Percentiles rank a stretch among this genome's conserved stretches.
These are phyloP conservation scores for Taphrina betulina DNA, from an alignment of 1,139 yeast species.

Conservation along the genomic window DNA sequence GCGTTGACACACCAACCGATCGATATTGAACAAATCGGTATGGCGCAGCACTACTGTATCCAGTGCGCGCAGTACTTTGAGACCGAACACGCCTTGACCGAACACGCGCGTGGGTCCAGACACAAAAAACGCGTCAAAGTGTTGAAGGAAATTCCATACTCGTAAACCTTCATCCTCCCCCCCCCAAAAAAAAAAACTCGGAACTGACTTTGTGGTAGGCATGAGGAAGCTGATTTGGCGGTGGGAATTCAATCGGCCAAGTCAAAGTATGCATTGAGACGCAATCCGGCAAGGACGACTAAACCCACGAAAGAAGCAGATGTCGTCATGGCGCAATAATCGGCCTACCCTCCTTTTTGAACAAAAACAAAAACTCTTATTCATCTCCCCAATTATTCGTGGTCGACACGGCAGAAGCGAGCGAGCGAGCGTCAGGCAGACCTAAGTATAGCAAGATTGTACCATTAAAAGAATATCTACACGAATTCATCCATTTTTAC, in stretches of 20 bases:
- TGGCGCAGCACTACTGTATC: constrained; percentile 91
- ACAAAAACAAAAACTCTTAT: too few species aligned
- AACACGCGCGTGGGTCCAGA: constrained; percentile 39
- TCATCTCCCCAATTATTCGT: too few species aligned
- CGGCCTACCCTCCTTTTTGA: too few species aligned
- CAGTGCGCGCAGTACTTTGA: constrained; percentile 93
- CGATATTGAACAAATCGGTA: constrained; percentile 87
- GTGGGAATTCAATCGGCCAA: constrained; percentile 22
- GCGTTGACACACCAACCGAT: constrained; percentile 73
- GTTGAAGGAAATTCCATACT: constrained; percentile 74
- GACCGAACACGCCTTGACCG: constrained; percentile 70
- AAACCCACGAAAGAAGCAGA: constrained; percentile 2
- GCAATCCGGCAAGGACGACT: background rate
- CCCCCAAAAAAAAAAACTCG: background rate
- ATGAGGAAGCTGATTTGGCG: constrained; percentile 29
- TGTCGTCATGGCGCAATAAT: constrained; percentile 17
- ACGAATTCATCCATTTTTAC: too few species aligned
- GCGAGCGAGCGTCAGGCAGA: too few species aligned
- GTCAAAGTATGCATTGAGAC: constrained; percentile 5
- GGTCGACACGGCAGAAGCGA: too few species aligned
- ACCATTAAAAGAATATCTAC: too few species aligned
- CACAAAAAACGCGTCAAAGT: constrained; percentile 57
- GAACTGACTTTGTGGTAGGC: constrained; percentile 4
- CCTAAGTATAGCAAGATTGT: too few species aligned
- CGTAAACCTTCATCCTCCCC: constrained; percentile 48